Percentiles rank a stretch among this genome's conserved stretches.
phyloP scores from a whole-genome alignment of 2,329 filamentous ascomycete species.

The Pyrenochaeta sp. region DNA sequence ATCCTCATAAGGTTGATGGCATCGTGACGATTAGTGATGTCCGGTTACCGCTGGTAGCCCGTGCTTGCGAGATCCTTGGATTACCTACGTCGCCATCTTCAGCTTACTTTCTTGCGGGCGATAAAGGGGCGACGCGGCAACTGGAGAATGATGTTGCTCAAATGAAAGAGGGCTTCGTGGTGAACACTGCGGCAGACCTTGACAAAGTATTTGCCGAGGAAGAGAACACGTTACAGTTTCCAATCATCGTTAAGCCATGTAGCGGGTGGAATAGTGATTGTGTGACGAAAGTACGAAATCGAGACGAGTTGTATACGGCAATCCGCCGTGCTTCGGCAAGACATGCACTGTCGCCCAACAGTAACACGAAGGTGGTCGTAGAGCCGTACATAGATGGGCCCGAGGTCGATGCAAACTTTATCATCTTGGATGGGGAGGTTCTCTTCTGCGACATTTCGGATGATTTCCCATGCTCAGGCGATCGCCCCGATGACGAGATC shows the following conservation, averaged over 20 bases:
- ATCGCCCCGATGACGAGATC: neutral
- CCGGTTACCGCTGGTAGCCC: conserved; percentile 37
- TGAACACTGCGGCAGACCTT: conserved; percentile 3
- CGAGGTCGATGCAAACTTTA: conserved; percentile 20
- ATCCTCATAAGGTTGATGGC: conserved; percentile 43
- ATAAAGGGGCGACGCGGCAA: conserved; percentile 35
- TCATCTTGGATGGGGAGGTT: conserved; percentile 13
- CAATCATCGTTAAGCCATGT: conserved; percentile 51
- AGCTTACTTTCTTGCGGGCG: conserved; percentile 20
- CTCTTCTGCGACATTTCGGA: conserved; percentile 15
- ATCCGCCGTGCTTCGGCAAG: neutral
- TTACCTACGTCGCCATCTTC: conserved; percentile 41
- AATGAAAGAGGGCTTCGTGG: neutral
- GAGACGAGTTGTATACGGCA: conserved; percentile 27
- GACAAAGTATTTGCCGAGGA: conserved; percentile 23
- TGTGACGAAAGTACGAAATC: conserved; percentile 42
- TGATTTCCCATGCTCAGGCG: conserved; percentile 10
- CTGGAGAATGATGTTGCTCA: conserved; percentile 28
- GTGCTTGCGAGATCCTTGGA: conserved; percentile 44
- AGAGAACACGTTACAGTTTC: conserved; percentile 5
- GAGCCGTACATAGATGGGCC: conserved; percentile 19
- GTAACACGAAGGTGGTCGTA: conserved; percentile 35
- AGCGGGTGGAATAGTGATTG: conserved; percentile 34
- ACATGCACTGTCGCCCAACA: conserved; percentile 11
- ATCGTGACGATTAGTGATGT: conserved; percentile 50